These are phyloP conservation scores for Backusella westeae DNA, from an alignment of 192 early-diverging fungal species.

Conservation along the genomic window DNA sequence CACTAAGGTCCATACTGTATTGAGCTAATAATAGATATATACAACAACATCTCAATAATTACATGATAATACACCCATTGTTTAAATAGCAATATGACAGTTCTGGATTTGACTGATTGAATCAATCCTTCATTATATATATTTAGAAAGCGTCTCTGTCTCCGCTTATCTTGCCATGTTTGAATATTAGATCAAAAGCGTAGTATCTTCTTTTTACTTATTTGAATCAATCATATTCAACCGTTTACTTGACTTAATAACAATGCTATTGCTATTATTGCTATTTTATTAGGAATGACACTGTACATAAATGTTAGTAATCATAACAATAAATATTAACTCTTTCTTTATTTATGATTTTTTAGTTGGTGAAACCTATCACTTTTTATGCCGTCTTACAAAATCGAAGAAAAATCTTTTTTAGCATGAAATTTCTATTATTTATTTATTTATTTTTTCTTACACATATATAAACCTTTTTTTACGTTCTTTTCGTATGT, in stretches of 20 bases:
- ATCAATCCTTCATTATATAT: neutral
- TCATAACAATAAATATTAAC: neutral
- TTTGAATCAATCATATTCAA: neutral
- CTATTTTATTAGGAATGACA: neutral
- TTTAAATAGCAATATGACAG: neutral
- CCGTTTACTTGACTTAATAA: neutral
- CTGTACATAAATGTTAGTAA: neutral
- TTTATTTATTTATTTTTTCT: neutral
- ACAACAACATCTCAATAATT: neutral
- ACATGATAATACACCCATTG: neutral
- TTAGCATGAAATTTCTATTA: neutral
- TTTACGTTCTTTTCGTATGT: neutral
- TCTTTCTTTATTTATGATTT: neutral
- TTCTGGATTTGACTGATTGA: neutral
- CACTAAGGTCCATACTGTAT: neutral
- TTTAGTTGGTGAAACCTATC: neutral
- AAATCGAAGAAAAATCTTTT: neutral
- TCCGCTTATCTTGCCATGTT: conserved; percentile 5
- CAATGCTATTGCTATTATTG: neutral
- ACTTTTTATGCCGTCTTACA: neutral
- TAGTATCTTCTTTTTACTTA: neutral
- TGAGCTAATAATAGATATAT: neutral
- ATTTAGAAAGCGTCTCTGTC: neutral
- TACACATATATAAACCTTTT: neutral
- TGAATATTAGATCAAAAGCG: neutral